Evolutionary conservation across 352 stramenopile genomes (phyloP).

Genomic region (Phytophthora capsici): DNA sequence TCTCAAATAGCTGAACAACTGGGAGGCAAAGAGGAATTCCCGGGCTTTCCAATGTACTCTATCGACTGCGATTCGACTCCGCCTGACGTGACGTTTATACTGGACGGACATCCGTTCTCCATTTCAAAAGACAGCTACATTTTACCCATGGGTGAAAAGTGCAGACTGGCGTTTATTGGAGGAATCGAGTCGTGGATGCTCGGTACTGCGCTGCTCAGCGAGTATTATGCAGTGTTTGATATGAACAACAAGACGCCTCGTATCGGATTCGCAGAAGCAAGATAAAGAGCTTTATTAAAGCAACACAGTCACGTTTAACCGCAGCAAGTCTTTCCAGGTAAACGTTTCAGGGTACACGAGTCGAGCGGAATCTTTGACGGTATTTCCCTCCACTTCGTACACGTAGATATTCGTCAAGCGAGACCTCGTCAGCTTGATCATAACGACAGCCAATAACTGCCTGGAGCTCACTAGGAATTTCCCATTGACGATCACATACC

Average conservation of each 20-base stretch:
- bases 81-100: slow-evolving; percentile 89
- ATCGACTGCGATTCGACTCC: slow-evolving; percentile 87
- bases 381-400: slow-evolving; percentile 16
- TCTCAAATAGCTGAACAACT: slow-evolving; percentile 65
- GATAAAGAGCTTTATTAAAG: slow-evolving; percentile 1
- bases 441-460: slow-evolving; percentile 3
- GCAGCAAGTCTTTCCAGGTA: slow-evolving; percentile 12
- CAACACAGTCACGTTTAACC: slow-evolving; percentile 7
- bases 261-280: background rate
- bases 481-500: slow-evolving; percentile 19
- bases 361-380: slow-evolving; percentile 13
- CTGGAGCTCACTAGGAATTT: slow-evolving; percentile 14
- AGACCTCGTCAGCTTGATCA: slow-evolving; percentile 8
- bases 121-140: slow-evolving; percentile 87
- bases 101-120: slow-evolving; percentile 87
- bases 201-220: background rate
- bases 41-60: slow-evolving; percentile 90
- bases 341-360: slow-evolving; percentile 14
- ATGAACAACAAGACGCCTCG: background rate
- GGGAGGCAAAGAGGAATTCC: slow-evolving; percentile 76
- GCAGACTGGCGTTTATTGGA: slow-evolving; percentile 93
- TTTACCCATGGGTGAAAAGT: slow-evolving; percentile 73
- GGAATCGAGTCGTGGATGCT: background rate
- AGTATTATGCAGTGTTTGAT: slow-evolving; percentile 3
- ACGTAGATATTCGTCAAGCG: slow-evolving; percentile 12